Base-by-base conservation (phyloP, 139 green algal species). In the Spirogloea muscicola region DNA sequence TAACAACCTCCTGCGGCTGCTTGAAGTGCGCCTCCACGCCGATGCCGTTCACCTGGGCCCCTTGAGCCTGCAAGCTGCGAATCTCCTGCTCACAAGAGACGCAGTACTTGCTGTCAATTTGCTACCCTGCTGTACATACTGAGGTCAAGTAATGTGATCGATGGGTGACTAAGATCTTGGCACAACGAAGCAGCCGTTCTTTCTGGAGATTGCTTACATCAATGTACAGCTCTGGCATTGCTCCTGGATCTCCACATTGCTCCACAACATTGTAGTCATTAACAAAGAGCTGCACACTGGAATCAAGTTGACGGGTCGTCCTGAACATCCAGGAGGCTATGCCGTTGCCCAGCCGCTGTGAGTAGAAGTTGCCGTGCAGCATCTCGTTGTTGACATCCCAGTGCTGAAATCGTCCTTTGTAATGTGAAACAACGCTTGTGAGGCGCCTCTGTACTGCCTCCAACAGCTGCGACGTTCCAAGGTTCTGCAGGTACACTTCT, bases 301-400 rank as follows among this genome's bases (percentile, higher is more conserved):
- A 49, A 29, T 81, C 74, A 46, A 72, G 16, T 16, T 52, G 21
- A 27, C 52, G 2, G 1, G 52, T 36, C 6, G 10, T 33, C 44
- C 48, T 49, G 58, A 71, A 81, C 49, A 78, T 78, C 13, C 42
- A 29, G 3, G 36, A 10, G 64, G 18, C 25, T 36, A 58, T 43
- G 27, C 44, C 21, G 10, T 7, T 10, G n/a, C 52, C 55, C 18
- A 73, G 31, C 10, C 44, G 61, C 9, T n/a, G 13, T 10, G n/a
- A 16, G 55, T 65, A 81, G 63, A 72, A 81, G 52, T 63, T 59
- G 27, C 74, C 74, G 27, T 81, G 74, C 43, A 81, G 43, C 65
- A 77, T 67, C 74, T 81, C 74, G 74, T 81, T 81, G 64, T 70
- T 79, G 3, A 81, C 64, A 48, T 81, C 74, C 74, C 74, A 81